Base-by-base conservation (phyloP, 768 basidiomycete species). In the Russula griseocarnosa region DNA sequence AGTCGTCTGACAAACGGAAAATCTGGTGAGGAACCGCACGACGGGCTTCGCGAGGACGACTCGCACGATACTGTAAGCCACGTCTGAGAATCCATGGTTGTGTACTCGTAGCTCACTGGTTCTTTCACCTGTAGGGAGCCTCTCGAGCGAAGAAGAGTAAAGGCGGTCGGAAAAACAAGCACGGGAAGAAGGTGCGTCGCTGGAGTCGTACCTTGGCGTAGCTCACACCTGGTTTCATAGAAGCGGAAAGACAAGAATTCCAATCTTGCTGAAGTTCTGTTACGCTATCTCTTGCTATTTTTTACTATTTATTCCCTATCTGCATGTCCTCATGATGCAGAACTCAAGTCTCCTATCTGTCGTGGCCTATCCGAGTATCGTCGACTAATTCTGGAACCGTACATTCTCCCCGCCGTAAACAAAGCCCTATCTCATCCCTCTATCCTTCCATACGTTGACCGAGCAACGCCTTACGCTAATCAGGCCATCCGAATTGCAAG, bases 341-440 rank as follows among this genome's bases (percentile, higher is more conserved):
- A 76, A 32, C 74, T 75, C 16, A 72, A 80, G 65, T 78, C 79
- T 46, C 76, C 80, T 50, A 71, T 89, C 61, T 90, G 88, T 72
- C 83, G 82, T 49, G 81, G 82, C n/a, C 79, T 90, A 58, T 73
- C 80, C 57, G 77, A 81, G 63, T 90, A 88, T 73, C 82, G 81
- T 60, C 79, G 79, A 26, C 75, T 83, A 68, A 75, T 92, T 44
- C 77, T 91, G 61, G 87, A 90, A 60, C 88, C 88, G 3, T 89
- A 87, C 70, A 73, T 91, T 66, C 69, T 87, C 24, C 86, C 87
- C 3, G 79, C 83, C 18, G 72, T 90, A 60, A 79, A 80, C 65
- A 73, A 76, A 7, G 75, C 77, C 18, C 72, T 85, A 52, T 73
- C 78, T 0, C 84, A 86, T 68, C 79, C 84, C 34, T 72, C 81